Evolutionary conservation across 331 rosid species (phyloP).

Genomic region (Phaseolus coccineus): DNA sequence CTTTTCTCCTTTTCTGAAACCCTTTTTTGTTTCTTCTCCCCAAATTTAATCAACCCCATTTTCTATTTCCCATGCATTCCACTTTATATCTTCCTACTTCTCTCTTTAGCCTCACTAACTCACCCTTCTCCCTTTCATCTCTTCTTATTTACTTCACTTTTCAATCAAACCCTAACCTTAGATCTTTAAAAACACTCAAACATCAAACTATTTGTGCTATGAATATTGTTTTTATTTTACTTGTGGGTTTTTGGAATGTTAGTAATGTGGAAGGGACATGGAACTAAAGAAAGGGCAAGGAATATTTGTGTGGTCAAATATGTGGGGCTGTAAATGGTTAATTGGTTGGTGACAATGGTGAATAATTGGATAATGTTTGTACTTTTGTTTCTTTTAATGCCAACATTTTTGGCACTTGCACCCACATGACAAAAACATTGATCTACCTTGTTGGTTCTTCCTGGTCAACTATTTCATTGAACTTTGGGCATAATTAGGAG

Average conservation of each 20-base stretch:
- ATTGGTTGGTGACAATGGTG: conserved; percentile 28
- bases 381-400: conserved; percentile 47
- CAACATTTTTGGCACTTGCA: conserved; percentile 42
- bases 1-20: neutral
- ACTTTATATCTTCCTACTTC: neutral
- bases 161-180: no score
- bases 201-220: no score
- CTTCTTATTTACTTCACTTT: no score
- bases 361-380: conserved; percentile 46
- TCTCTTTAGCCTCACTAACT: no score
- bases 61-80: conserved; percentile 16
- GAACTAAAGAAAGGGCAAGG: neutral
- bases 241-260: neutral
- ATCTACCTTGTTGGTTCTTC: neutral
- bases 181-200: no score
- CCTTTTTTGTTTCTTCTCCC: neutral
- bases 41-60: conserved; percentile 26
- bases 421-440: conserved; percentile 30
- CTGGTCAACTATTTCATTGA: conserved; percentile 15
- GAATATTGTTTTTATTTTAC: no score
- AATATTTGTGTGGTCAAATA: conserved; percentile 50
- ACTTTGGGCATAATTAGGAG: neutral
- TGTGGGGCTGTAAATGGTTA: conserved; percentile 49
- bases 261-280: neutral
- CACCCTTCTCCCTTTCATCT: neutral